These are phyloP conservation scores for Diophrys appendiculata DNA, from an alignment of 73 alveolate genomes.

Conservation along the genomic window DNA sequence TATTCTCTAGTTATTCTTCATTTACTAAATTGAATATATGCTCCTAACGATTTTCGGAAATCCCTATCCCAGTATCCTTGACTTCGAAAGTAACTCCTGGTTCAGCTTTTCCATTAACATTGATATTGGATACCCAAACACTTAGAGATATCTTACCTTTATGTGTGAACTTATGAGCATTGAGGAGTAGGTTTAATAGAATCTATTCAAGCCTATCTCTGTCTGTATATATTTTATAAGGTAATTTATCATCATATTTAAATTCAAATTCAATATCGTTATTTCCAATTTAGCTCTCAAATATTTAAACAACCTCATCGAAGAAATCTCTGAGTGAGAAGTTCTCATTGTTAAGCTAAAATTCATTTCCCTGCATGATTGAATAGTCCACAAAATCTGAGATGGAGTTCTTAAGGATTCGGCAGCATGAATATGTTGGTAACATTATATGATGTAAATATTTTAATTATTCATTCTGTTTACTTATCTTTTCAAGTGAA, in stretches of 20 bases:
- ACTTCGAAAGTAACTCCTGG: not conserved
- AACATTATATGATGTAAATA: not conserved
- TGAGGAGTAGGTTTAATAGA: not conserved
- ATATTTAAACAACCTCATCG: not conserved
- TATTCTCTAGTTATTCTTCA: not conserved
- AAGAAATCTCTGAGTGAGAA: not conserved
- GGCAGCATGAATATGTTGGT: conserved; percentile 1
- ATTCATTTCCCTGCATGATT: not conserved
- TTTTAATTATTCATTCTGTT: not conserved
- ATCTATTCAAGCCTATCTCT: not conserved
- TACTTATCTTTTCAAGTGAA: not conserved
- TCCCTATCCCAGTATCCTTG: conserved; percentile 1
- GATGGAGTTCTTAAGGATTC: not conserved
- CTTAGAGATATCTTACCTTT: not conserved
- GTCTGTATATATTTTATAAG: not conserved
- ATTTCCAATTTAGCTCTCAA: not conserved
- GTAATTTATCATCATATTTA: not conserved
- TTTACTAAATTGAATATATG: not conserved
- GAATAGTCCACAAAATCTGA: conserved; percentile 4
- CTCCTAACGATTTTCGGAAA: not conserved
- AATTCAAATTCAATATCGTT: too few species aligned
- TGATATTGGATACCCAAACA: not conserved
- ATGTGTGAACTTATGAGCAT: not conserved
- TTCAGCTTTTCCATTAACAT: not conserved
- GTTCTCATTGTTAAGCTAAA: not conserved